Conservation (phyloP, 164 flowering plant species). For the Stephania japonica region DNA sequence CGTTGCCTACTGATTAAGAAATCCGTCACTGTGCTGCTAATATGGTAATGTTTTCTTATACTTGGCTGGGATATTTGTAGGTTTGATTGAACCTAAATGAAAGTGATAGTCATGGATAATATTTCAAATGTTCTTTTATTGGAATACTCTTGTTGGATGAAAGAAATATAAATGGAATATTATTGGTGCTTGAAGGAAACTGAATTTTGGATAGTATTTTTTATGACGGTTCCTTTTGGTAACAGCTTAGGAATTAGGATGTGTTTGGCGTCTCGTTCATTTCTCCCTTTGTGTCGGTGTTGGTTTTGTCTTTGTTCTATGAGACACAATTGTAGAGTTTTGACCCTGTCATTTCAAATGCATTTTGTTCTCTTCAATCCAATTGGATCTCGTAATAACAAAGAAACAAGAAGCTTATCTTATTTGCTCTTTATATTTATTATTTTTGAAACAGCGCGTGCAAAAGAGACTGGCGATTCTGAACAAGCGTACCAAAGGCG, state of each 20-base stretch:
- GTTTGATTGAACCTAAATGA: not conserved
- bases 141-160: not conserved
- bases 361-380: not conserved
- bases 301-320: too few species aligned
- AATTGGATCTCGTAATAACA: not conserved
- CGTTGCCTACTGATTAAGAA: not conserved
- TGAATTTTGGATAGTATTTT: not conserved
- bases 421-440: not conserved
- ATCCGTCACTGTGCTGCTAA: not conserved
- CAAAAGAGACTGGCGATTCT: conserved; percentile 67
- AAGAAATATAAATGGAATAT: too few species aligned
- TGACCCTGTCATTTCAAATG: not conserved
- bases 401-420: not conserved
- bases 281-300: too few species aligned
- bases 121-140: not conserved
- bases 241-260: too few species aligned
- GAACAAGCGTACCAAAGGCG: conserved; percentile 74
- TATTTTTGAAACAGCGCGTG: conserved; percentile 50
- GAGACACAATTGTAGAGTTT: too few species aligned
- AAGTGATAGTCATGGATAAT: not conserved
- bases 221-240: not conserved
- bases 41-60: too few species aligned
- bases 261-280: too few species aligned
- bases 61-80: not conserved
- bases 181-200: not conserved